phyloP scores from a whole-genome alignment of 2,329 filamentous ascomycete species.

The Byssothecium circinans region DNA sequence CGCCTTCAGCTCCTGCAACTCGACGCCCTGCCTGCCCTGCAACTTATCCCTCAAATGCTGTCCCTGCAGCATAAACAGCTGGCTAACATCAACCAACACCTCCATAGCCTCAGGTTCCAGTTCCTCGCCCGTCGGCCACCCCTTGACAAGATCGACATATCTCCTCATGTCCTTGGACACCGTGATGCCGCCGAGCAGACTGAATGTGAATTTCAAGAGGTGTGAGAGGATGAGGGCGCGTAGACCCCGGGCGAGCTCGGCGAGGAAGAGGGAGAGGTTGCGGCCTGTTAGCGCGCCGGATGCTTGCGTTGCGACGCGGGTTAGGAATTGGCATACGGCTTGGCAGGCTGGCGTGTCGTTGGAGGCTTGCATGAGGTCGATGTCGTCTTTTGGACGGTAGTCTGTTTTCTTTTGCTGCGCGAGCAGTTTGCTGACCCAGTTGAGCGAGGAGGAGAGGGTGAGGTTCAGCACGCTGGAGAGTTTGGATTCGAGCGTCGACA shows the following conservation, averaged over 20 bases:
- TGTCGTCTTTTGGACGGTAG: constrained; percentile 79
- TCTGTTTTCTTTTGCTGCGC: constrained; percentile 82
- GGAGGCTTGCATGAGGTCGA: constrained; percentile 44
- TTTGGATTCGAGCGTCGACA: constrained; percentile 81
- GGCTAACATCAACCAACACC: constrained; percentile 88
- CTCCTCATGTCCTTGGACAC: constrained; percentile 95
- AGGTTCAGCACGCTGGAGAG: constrained; percentile 71
- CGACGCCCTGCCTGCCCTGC: constrained; percentile 51
- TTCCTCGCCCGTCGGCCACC: constrained; percentile 70
- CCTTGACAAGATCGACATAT: constrained; percentile 82
- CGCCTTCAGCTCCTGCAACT: constrained; percentile 66
- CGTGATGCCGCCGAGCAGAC: constrained; percentile 89
- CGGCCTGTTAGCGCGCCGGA: constrained; percentile 74
- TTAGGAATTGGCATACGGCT: constrained; percentile 77
- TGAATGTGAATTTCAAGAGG: constrained; percentile 92
- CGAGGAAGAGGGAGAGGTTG: constrained; percentile 80
- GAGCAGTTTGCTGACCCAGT: constrained; percentile 74
- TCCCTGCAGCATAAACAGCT: constrained; percentile 86
- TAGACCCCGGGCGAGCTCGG: constrained; percentile 79
- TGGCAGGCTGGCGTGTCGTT: constrained; percentile 78
- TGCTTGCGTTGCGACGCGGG: constrained; percentile 64
- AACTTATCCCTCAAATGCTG: constrained; percentile 56
- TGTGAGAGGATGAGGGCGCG: constrained; percentile 83
- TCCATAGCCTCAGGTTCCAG: constrained; percentile 65
- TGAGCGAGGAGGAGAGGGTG: constrained; percentile 71